Percentiles rank a stretch among this genome's conserved stretches.
These are phyloP conservation scores for Pseudomonodictys pantanalensis DNA, from an alignment of 495 filamentous ascomycete species.

Conservation along the genomic window DNA sequence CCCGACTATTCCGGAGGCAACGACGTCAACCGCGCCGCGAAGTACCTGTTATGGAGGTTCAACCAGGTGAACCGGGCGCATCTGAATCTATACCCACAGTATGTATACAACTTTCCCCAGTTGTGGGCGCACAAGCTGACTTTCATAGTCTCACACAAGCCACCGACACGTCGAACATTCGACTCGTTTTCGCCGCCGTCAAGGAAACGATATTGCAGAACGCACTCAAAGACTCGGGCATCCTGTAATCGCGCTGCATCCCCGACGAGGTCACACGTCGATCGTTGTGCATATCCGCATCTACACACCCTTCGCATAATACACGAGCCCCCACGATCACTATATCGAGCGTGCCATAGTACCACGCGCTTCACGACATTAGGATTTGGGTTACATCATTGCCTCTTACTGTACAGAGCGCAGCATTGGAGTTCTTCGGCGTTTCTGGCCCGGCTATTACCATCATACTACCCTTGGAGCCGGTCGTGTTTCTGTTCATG, in stretches of 20 bases:
- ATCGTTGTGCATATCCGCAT: conserved; percentile 29
- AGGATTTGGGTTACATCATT: conserved; percentile 29
- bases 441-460: conserved; percentile 1
- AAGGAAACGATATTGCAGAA: conserved; percentile 99
- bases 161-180: conserved; percentile 97
- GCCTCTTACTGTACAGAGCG: conserved; percentile 23
- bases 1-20: conserved; percentile 97
- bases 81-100: conserved; percentile 97
- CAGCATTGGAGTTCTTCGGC: conserved; percentile 34
- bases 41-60: conserved; percentile 97
- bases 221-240: conserved; percentile 94
- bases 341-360: neutral
- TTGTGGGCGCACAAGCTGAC: conserved; percentile 5
- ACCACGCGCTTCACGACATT: conserved; percentile 2
- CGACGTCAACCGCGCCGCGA: conserved; percentile 95
- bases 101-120: conserved; percentile 23
- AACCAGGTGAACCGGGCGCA: conserved; percentile 97
- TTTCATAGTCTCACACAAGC: conserved; percentile 83
- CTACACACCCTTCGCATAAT: conserved; percentile 8
- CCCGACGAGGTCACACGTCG: conserved; percentile 18
- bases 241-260: conserved; percentile 58
- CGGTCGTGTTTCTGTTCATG: conserved; percentile 17
- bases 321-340: conserved; percentile 22
- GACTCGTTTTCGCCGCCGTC: conserved; percentile 94
- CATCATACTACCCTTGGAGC: conserved; percentile 17